Evolutionary conservation across 441 rosid species (phyloP), one percentile per base, ranked within the genome.

Genomic region (Macaranga tanarius): DNA sequence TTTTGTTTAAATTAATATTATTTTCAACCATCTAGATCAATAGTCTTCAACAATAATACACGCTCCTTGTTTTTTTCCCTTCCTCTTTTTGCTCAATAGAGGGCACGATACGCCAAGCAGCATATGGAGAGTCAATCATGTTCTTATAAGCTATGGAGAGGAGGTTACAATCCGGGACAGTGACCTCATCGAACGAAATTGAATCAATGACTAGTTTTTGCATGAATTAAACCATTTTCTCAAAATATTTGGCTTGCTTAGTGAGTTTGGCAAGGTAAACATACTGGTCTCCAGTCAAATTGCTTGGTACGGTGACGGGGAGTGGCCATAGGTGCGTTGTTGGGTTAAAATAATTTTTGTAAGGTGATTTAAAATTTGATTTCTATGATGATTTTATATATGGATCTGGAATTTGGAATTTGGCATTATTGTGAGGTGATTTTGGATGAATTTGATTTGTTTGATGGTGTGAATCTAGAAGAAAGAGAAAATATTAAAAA

Each of bases 201-300:
- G 87, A 75, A 66, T 82, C 86, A 23, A 85, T 67, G 38, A 90
- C 97, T 48, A 92, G 88, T 79, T 81, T 83, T 69, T 92, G 84
- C 97, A 92, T 92, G 89, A 87, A 90, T 79, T 85, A 81, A 42
- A 92, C 92, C 97, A 92, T 92, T 87, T 92, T 96, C 65, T 92
- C 97, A 64, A 90, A 92, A 10, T 95, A 90, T 80, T 91, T 92
- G 7, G 93, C 92, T 78, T 91, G 97, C 83, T 89, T 92, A 31
- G 94, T 90, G 2, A 89, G 87, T 84, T 91, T 91, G 8, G 97
- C 92, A 9, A 89, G 82, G 88, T 92, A 92, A 42, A 92, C 93
- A 67, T 89, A 90, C 79, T 90, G 97, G 22, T 90, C 94, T 75
- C 97, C 80, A 80, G 77, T 84, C 23, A 90, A 77, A 73, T 89